Evolutionary conservation across 176 grass and related monocot genomes (phyloP).

Genomic region (Sorghum bicolor): DNA sequence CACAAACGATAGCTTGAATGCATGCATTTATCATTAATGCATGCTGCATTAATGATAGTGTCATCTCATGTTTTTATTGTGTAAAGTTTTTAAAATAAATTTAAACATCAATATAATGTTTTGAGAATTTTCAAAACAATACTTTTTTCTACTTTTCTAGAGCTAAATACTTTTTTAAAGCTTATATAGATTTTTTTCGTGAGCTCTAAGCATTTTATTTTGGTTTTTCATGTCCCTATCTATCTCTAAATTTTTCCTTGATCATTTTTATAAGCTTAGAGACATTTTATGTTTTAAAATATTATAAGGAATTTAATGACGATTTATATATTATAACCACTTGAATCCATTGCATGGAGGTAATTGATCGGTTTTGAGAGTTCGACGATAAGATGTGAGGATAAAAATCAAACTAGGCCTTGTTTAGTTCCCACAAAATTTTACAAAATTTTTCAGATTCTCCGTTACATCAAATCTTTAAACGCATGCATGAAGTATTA

Average conservation of each 20-base stretch:
- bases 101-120: background rate
- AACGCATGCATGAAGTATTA: too few relatives aligned
- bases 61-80: background rate
- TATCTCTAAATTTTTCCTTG: background rate
- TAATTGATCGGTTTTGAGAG: background rate
- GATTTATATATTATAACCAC: background rate
- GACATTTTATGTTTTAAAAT: background rate
- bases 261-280: background rate
- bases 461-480: too few relatives aligned
- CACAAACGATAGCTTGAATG: background rate
- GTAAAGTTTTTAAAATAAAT: background rate
- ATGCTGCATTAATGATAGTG: background rate
- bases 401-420: background rate
- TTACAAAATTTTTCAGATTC: too few relatives aligned
- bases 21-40: background rate
- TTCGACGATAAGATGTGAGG: background rate
- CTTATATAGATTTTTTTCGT: background rate
- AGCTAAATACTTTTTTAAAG: background rate
- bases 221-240: background rate
- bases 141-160: background rate
- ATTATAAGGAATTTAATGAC: background rate
- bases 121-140: rapidly evolving
- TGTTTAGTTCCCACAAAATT: too few relatives aligned
- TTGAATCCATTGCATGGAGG: background rate
- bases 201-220: background rate